phyloP scores from a whole-genome alignment of 805 yeast genomes.

The Hanseniaspora vineae region DNA sequence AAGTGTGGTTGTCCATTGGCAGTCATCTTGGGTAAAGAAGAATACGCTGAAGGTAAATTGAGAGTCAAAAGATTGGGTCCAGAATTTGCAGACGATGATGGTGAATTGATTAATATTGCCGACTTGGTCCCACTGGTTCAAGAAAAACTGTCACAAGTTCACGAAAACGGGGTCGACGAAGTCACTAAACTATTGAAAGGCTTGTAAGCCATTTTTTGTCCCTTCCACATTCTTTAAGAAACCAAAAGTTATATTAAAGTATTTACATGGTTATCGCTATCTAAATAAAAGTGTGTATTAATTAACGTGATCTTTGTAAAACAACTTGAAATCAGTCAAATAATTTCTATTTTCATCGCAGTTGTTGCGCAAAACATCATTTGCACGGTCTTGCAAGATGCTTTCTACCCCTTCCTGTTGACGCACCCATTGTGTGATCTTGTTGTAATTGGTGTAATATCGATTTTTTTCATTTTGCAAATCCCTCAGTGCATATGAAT shows the following conservation, averaged over 20 bases:
- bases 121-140: slow-evolving; percentile 44
- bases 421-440: slow-evolving; percentile 23
- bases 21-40: slow-evolving; percentile 93
- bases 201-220: slow-evolving; percentile 23
- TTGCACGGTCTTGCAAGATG: slow-evolving; percentile 27
- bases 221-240: too few relatives aligned
- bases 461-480: slow-evolving; percentile 18
- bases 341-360: slow-evolving; percentile 22
- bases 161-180: slow-evolving; percentile 44
- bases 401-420: slow-evolving; percentile 31
- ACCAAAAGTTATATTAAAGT: too few relatives aligned
- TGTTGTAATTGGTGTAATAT: slow-evolving; percentile 19
- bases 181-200: slow-evolving; percentile 51
- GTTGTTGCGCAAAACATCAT: slow-evolving; percentile 22
- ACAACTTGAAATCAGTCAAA: too few relatives aligned
- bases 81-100: slow-evolving; percentile 79
- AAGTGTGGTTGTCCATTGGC: slow-evolving; percentile 83
- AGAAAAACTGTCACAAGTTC: slow-evolving; percentile 38
- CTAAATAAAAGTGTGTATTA: too few relatives aligned
- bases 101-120: slow-evolving; percentile 56
- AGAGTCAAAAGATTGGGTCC: slow-evolving; percentile 84
- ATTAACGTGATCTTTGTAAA: too few relatives aligned
- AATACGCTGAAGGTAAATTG: slow-evolving; percentile 59
- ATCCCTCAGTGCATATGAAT: slow-evolving; percentile 39
- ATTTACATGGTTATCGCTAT: background rate